phyloP scores from a whole-genome alignment of 2,329 filamentous ascomycete genomes.

The Calycina marina region DNA sequence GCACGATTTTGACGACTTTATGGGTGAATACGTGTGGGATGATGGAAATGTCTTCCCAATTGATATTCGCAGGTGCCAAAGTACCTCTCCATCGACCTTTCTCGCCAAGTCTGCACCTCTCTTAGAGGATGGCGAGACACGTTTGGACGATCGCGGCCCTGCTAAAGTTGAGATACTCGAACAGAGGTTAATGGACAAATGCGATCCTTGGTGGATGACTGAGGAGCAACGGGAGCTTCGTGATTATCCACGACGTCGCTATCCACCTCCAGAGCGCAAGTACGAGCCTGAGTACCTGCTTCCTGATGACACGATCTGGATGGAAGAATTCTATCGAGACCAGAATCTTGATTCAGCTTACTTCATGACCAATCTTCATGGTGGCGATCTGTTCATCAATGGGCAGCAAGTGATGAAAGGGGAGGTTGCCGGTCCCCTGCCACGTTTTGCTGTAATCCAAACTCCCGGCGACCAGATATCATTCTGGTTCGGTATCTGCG shows the following conservation, averaged over 20 bases:
- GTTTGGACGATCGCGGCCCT: neutral
- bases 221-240: constrained; percentile 8
- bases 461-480: constrained; percentile 14
- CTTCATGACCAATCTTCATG: constrained; percentile 18
- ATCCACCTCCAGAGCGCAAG: constrained; percentile 6
- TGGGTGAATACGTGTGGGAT: neutral
- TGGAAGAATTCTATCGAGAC: constrained; percentile 12
- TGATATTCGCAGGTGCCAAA: constrained; percentile 19
- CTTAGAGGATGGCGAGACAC: neutral
- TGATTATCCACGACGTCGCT: constrained; percentile 12
- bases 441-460: constrained; percentile 19
- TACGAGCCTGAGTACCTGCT: constrained; percentile 4
- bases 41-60: constrained; percentile 13
- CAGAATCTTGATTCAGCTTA: constrained; percentile 9
- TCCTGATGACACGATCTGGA: constrained; percentile 11
- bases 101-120: constrained; percentile 1
- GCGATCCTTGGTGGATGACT: constrained; percentile 17
- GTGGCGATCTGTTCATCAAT: constrained; percentile 16
- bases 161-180: neutral
- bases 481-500: constrained; percentile 18
- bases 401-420: constrained; percentile 15
- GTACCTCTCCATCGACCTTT: no score
- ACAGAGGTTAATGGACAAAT: constrained; percentile 3
- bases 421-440: constrained; percentile 18
- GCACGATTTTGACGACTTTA: constrained; percentile 5